These are phyloP conservation scores for Fraxinus cuspidata DNA, from an alignment of 257 asterid genomes.

Conservation along the genomic window DNA sequence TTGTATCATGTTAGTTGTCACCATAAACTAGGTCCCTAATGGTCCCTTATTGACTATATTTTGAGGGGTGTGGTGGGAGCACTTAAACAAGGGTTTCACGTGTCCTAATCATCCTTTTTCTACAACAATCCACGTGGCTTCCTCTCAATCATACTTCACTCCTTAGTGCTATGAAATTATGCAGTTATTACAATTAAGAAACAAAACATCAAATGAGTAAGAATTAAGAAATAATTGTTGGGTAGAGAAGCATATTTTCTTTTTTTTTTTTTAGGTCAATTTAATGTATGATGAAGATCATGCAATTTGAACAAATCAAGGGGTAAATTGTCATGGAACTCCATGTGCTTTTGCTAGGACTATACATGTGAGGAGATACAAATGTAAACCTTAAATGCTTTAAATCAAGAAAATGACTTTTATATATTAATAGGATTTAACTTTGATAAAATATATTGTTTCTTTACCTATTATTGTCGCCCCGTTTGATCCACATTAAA, in stretches of 20 bases:
- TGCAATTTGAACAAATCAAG: background rate
- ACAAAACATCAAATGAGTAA: background rate
- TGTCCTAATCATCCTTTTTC: conserved; percentile 31
- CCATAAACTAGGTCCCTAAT: conserved; percentile 29
- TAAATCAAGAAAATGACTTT: background rate
- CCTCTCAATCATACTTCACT: conserved; percentile 24
- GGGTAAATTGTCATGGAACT: conserved; percentile 27
- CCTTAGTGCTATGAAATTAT: background rate
- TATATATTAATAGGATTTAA: background rate
- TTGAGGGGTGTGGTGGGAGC: conserved; percentile 39
- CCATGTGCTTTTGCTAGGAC: conserved; percentile 45
- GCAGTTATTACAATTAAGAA: background rate
- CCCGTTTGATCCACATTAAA: too few relatives aligned
- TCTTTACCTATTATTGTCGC: background rate
- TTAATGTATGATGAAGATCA: background rate
- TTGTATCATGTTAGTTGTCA: conserved; percentile 55
- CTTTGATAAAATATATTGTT: background rate
- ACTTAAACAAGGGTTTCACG: conserved; percentile 42
- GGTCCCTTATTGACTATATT: conserved; percentile 30
- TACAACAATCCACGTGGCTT: conserved; percentile 48
- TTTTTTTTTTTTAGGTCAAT: background rate
- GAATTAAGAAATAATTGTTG: background rate
- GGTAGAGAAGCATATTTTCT: too few relatives aligned
- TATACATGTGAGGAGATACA: conserved; percentile 31
- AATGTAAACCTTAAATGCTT: background rate